phyloP scores from a whole-genome alignment of 2,329 filamentous ascomycete species.

The Colletotrichum abscissum region DNA sequence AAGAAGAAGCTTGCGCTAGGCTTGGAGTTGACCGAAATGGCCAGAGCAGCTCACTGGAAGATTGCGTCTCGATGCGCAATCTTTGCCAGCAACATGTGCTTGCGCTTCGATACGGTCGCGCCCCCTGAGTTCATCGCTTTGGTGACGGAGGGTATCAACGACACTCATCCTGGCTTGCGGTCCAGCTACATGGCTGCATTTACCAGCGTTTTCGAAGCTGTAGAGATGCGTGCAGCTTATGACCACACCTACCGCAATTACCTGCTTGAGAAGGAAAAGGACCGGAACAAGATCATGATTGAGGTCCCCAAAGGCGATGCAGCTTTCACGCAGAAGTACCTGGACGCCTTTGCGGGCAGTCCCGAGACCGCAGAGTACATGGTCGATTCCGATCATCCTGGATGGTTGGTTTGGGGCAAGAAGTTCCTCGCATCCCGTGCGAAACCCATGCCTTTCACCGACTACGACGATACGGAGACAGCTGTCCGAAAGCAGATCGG shows the following conservation, averaged over 20 bases:
- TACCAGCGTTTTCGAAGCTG: slow-evolving; percentile 79
- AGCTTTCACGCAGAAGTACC: slow-evolving; percentile 81
- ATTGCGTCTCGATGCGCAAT: slow-evolving; percentile 90
- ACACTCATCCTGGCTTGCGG: slow-evolving; percentile 88
- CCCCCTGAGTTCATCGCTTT: slow-evolving; percentile 86
- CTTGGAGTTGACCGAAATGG: slow-evolving; percentile 81
- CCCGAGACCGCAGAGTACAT: slow-evolving; percentile 83
- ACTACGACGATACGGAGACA: slow-evolving; percentile 84
- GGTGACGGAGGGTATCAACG: slow-evolving; percentile 84
- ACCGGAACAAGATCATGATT: slow-evolving; percentile 81
- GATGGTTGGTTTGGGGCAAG: slow-evolving; percentile 96
- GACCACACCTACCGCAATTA: slow-evolving; percentile 90
- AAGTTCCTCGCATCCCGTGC: slow-evolving; percentile 83
- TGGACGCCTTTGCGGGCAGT: slow-evolving; percentile 77
- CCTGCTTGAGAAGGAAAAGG: slow-evolving; percentile 81
- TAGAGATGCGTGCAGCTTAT: slow-evolving; percentile 88
- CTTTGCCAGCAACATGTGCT: slow-evolving; percentile 89
- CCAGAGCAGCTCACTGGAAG: slow-evolving; percentile 92
- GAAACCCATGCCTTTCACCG: slow-evolving; percentile 73
- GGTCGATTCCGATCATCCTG: slow-evolving; percentile 90
- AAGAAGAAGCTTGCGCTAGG: slow-evolving; percentile 84
- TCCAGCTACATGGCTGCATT: slow-evolving; percentile 85
- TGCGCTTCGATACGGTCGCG: slow-evolving; percentile 91
- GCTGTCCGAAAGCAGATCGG: slow-evolving; percentile 83
- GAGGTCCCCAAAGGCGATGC: slow-evolving; percentile 79